Percentiles rank a stretch among this genome's conserved stretches.
Evolutionary conservation across 2,329 filamentous ascomycete genomes (phyloP).

Genomic region (Xylaria sp.): DNA sequence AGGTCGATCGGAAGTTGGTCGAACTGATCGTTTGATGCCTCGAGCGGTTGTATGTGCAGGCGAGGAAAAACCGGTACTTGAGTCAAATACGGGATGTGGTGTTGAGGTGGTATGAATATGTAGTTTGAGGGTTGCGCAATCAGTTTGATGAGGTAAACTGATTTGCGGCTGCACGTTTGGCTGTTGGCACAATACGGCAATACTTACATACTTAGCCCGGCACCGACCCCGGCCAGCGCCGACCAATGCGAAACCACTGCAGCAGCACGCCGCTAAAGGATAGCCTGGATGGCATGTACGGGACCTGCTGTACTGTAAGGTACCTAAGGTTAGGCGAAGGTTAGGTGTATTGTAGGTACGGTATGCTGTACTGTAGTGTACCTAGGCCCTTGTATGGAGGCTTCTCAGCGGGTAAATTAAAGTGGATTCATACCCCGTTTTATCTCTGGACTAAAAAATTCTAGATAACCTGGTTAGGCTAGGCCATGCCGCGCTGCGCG

Average conservation of each 20-base stretch:
- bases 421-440: background rate
- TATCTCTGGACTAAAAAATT: background rate
- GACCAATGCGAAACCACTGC: background rate
- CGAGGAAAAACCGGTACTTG: background rate
- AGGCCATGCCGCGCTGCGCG: background rate
- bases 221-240: background rate
- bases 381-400: background rate
- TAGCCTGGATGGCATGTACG: background rate
- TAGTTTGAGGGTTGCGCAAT: conserved; percentile 18
- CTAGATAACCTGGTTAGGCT: background rate
- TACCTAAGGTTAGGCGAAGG: background rate
- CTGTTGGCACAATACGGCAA: conserved; percentile 27
- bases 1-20: background rate
- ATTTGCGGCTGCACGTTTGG: conserved; percentile 10
- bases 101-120: conserved; percentile 5
- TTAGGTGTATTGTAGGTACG: background rate
- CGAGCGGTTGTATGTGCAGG: conserved; percentile 5
- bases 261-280: conserved; percentile 2
- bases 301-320: background rate
- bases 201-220: background rate
- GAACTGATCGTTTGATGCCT: conserved; percentile 1
- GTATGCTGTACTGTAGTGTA: background rate
- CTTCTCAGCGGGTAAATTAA: background rate
- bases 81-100: conserved; percentile 9
- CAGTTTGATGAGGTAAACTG: conserved; percentile 12